These are phyloP conservation scores for Puccinia triticina DNA, from an alignment of 1,284 basidiomycete species.

Conservation along the genomic window DNA sequence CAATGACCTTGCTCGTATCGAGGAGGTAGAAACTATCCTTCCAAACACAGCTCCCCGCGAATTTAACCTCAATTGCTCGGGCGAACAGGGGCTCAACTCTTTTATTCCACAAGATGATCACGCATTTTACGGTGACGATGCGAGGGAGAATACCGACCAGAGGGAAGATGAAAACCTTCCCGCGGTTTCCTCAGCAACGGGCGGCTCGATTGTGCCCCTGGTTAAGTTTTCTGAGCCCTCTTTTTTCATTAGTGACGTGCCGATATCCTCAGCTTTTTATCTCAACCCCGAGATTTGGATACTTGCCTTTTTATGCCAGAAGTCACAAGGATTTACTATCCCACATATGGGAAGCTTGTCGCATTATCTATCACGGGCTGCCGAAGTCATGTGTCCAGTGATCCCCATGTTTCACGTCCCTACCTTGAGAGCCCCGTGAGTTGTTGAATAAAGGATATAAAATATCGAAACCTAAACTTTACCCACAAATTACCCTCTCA, in stretches of 20 bases:
- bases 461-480: too few species aligned
- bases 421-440: conserved; percentile 28
- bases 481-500: neutral
- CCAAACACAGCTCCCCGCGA: neutral
- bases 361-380: neutral
- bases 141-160: neutral
- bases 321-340: conserved; percentile 29
- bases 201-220: neutral
- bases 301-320: conserved; percentile 36
- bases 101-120: neutral
- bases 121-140: neutral
- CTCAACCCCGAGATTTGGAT: conserved; percentile 30
- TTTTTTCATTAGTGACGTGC: conserved; percentile 39
- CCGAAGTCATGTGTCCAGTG: conserved; percentile 29
- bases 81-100: neutral
- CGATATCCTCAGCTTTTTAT: conserved; percentile 9
- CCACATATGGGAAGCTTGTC: conserved; percentile 31
- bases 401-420: conserved; percentile 49
- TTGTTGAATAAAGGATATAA: neutral
- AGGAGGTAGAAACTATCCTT: neutral
- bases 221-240: conserved; percentile 8
- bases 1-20: too few species aligned
- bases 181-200: neutral
- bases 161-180: neutral
- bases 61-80: neutral